These are phyloP conservation scores for Byssothecium circinans DNA, from an alignment of 2,329 filamentous ascomycete genomes.

Conservation along the genomic window DNA sequence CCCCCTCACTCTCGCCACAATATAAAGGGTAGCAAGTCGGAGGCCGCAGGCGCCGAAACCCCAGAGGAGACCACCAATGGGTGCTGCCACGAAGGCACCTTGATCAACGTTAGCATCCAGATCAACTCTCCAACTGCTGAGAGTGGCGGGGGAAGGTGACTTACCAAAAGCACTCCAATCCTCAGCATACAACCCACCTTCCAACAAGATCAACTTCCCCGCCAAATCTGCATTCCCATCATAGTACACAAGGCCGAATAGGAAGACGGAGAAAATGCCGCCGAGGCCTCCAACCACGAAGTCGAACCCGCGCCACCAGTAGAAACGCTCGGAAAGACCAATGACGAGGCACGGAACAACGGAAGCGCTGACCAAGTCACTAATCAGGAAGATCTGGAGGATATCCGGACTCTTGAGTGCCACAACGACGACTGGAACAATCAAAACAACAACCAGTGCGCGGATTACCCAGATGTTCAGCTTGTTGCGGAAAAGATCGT, in stretches of 20 bases:
- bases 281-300: slow-evolving; percentile 77
- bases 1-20: slow-evolving; percentile 60
- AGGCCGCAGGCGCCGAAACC: slow-evolving; percentile 64
- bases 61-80: slow-evolving; percentile 73
- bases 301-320: slow-evolving; percentile 80
- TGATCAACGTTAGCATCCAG: background rate
- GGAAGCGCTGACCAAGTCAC: slow-evolving; percentile 75
- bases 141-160: background rate
- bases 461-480: slow-evolving; percentile 77
- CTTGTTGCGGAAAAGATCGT: slow-evolving; percentile 81
- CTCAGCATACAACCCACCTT: slow-evolving; percentile 71
- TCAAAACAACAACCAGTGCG: slow-evolving; percentile 67
- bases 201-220: slow-evolving; percentile 68
- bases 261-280: slow-evolving; percentile 76
- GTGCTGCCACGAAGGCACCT: slow-evolving; percentile 75
- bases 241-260: slow-evolving; percentile 80
- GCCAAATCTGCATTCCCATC: slow-evolving; percentile 66
- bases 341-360: slow-evolving; percentile 74
- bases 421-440: slow-evolving; percentile 72
- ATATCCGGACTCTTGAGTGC: slow-evolving; percentile 74
- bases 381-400: slow-evolving; percentile 80
- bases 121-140: too few species aligned
- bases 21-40: slow-evolving; percentile 62
- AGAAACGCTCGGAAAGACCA: slow-evolving; percentile 65
- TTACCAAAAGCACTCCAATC: slow-evolving; percentile 80